Conservation (phyloP, 768 basidiomycete genomes). For the Pulveroboletus sp. region DNA sequence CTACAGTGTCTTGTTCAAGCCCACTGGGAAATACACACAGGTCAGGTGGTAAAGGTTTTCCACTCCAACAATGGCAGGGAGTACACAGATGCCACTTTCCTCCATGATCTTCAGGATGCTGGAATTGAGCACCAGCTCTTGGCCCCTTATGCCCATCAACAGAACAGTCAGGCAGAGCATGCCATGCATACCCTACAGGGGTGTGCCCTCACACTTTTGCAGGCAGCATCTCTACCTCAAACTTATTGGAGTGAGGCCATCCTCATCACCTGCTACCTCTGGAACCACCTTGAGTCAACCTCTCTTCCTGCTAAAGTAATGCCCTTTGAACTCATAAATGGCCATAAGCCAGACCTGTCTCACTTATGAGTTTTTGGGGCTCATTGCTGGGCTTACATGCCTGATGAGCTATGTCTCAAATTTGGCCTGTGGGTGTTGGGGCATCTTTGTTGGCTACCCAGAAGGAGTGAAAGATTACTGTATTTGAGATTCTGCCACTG, state of each 20-base stretch:
- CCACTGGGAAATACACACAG: neutral
- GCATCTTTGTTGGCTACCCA: slow-evolving; percentile 7
- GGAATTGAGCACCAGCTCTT: slow-evolving; percentile 25
- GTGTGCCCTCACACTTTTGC: slow-evolving; percentile 20
- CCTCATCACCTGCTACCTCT: neutral
- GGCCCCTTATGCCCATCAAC: slow-evolving; percentile 30
- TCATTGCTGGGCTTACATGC: slow-evolving; percentile 1
- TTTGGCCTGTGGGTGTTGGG: neutral
- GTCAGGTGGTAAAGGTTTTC: neutral
- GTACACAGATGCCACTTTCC: neutral
- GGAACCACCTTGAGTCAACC: neutral
- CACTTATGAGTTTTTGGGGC: neutral
- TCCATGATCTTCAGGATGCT: neutral
- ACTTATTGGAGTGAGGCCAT: slow-evolving; percentile 17
- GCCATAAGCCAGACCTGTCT: neutral
- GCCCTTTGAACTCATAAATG: too few species aligned
- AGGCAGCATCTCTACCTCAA: slow-evolving; percentile 12
- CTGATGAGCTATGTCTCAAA: neutral
- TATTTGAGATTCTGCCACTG: neutral
- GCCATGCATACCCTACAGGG: slow-evolving; percentile 28
- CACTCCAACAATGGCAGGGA: slow-evolving; percentile 4
- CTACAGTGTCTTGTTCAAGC: neutral
- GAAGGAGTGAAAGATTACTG: slow-evolving; percentile 1
- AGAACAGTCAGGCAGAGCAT: slow-evolving; percentile 31
- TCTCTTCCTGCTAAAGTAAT: too few species aligned